Percentiles rank a stretch among this genome's conserved stretches.
Conservation (phyloP, 2,329 filamentous ascomycete species). For the Corinectria fuckeliana region DNA sequence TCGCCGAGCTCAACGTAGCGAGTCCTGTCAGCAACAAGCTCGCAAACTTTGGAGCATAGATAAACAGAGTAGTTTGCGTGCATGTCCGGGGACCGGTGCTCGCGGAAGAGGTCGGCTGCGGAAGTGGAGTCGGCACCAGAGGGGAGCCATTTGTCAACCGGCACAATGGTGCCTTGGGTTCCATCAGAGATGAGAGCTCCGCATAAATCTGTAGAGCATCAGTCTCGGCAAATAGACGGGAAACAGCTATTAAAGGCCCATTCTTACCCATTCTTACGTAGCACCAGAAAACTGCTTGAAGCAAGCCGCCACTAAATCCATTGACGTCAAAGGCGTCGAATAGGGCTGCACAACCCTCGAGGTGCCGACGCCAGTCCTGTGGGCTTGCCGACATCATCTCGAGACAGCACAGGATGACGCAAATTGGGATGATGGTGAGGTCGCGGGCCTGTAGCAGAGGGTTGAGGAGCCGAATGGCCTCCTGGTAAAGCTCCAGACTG, state of each 20-base stretch:
- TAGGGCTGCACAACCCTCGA: constrained; percentile 64
- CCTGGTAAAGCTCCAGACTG: constrained; percentile 62
- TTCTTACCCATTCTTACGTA: constrained; percentile 61
- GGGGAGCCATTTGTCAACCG: constrained; percentile 54
- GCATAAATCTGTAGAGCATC: constrained; percentile 54
- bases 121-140: constrained; percentile 45
- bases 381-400: constrained; percentile 52
- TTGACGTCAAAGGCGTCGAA: constrained; percentile 60
- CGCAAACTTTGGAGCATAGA: constrained; percentile 58
- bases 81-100: constrained; percentile 53
- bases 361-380: constrained; percentile 60
- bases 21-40: constrained; percentile 57
- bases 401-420: constrained; percentile 48
- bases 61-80: constrained; percentile 67
- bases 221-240: neutral
- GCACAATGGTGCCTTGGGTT: constrained; percentile 58
- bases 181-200: constrained; percentile 62
- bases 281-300: constrained; percentile 65
- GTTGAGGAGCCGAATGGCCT: constrained; percentile 54
- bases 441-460: constrained; percentile 45
- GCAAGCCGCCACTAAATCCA: constrained; percentile 58
- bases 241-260: neutral
- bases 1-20: constrained; percentile 55
- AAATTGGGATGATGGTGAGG: constrained; percentile 45
- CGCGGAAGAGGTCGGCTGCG: constrained; percentile 45